These are phyloP conservation scores for Pochonia chlamydosporia DNA, from an alignment of 2,329 filamentous ascomycete genomes.

Conservation along the genomic window DNA sequence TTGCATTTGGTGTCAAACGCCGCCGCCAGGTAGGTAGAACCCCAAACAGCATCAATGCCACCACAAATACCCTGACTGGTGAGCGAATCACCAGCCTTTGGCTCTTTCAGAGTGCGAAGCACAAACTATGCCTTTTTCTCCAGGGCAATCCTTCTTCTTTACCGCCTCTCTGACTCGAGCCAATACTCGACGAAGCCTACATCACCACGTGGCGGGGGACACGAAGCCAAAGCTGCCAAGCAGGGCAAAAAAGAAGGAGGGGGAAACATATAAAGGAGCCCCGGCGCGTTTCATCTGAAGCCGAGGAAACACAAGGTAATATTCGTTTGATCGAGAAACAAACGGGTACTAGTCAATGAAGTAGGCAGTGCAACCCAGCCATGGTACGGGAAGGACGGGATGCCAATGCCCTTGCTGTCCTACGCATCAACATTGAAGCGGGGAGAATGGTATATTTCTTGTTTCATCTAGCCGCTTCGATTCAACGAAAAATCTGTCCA, in stretches of 20 bases:
- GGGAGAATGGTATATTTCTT: too few relatives aligned
- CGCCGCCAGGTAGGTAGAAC: background rate
- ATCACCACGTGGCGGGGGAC: background rate
- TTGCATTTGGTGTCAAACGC: too few relatives aligned
- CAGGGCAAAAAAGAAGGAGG: too few relatives aligned
- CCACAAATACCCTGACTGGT: background rate
- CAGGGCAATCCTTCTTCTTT: conserved; percentile 1
- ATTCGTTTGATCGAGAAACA: background rate
- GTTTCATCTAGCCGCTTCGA: too few relatives aligned
- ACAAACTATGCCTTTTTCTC: too few relatives aligned
- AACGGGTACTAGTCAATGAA: background rate
- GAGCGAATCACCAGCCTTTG: background rate
- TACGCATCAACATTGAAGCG: too few relatives aligned
- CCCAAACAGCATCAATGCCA: background rate
- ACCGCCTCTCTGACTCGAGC: conserved; percentile 7
- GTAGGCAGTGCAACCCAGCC: background rate
- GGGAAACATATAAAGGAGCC: background rate
- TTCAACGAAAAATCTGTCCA: too few relatives aligned
- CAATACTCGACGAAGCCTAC: too few relatives aligned
- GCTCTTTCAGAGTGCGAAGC: background rate
- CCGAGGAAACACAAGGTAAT: background rate
- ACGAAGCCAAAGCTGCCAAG: background rate
- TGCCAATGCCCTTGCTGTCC: too few relatives aligned
- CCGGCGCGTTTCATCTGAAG: background rate
- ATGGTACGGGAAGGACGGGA: background rate